phyloP scores from a whole-genome alignment of 345 rosid species.

The Aegle marmelos region DNA sequence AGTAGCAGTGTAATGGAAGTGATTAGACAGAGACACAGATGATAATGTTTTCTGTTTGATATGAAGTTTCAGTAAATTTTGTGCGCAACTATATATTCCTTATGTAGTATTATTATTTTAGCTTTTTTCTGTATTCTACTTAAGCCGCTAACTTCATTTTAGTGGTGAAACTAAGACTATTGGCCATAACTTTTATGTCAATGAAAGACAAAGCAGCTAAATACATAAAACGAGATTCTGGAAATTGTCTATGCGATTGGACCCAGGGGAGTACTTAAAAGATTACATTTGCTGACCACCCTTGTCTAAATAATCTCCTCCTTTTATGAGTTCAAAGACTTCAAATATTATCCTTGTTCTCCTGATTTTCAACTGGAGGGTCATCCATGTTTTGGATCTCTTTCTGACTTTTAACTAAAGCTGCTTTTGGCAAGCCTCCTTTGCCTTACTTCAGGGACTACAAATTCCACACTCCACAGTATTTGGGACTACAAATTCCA shows the following conservation, averaged over 20 bases:
- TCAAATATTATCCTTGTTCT: constrained; percentile 25
- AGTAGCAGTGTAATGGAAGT: background rate
- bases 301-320: constrained; percentile 19
- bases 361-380: constrained; percentile 36
- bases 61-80: constrained; percentile 2
- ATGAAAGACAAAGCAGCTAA: constrained; percentile 25
- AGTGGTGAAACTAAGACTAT: background rate
- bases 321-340: background rate
- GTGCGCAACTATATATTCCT: background rate
- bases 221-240: constrained; percentile 28
- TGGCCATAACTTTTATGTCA: constrained; percentile 10
- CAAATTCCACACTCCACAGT: constrained; percentile 7
- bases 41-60: constrained; percentile 3
- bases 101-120: background rate
- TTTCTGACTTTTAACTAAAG: background rate
- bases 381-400: constrained; percentile 20
- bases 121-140: background rate
- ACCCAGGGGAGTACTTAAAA: constrained; percentile 15
- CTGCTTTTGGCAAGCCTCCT: constrained; percentile 10
- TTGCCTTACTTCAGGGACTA: constrained; percentile 26
- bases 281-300: constrained; percentile 27
- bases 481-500: constrained; percentile 18
- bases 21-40: background rate
- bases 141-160: background rate
- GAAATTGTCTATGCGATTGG: constrained; percentile 22